These are phyloP conservation scores for Pseudocercospora eumusae DNA, from an alignment of 2,329 filamentous ascomycete genomes.

Conservation along the genomic window DNA sequence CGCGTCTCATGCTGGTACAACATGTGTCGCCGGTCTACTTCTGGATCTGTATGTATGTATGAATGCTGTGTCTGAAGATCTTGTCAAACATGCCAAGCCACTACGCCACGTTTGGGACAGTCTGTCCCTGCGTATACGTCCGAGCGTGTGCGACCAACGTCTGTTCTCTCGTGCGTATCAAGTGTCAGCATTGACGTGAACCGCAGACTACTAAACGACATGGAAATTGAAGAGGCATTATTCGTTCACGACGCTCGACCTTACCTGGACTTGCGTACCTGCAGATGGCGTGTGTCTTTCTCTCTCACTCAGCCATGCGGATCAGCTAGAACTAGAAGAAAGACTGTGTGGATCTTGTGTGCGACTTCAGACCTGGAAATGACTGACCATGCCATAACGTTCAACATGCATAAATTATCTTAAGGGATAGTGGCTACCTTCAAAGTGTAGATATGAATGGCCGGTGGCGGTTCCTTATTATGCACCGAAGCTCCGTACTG, in stretches of 20 bases:
- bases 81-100: not conserved
- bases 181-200: no score
- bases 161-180: no score
- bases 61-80: slow-evolving; percentile 6
- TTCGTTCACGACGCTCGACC: not conserved
- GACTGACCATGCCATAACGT: not conserved
- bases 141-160: slow-evolving; percentile 5
- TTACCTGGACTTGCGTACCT: not conserved
- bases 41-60: not conserved
- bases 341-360: not conserved
- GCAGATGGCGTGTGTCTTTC: not conserved
- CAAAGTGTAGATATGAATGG: not conserved
- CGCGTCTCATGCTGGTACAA: slow-evolving; percentile 4
- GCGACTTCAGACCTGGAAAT: not conserved
- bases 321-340: not conserved
- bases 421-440: not conserved
- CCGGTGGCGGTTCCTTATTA: not conserved
- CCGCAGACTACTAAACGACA: not conserved
- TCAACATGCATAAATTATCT: not conserved
- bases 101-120: not conserved
- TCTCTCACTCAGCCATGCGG: not conserved
- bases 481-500: slow-evolving; percentile 2
- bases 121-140: slow-evolving; percentile 5
- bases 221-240: not conserved
- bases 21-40: not conserved